Percentiles rank a stretch among this genome's conserved stretches.
Evolutionary conservation across 192 early-diverging fungal genomes (phyloP).

Genomic region (Podila verticillata): DNA sequence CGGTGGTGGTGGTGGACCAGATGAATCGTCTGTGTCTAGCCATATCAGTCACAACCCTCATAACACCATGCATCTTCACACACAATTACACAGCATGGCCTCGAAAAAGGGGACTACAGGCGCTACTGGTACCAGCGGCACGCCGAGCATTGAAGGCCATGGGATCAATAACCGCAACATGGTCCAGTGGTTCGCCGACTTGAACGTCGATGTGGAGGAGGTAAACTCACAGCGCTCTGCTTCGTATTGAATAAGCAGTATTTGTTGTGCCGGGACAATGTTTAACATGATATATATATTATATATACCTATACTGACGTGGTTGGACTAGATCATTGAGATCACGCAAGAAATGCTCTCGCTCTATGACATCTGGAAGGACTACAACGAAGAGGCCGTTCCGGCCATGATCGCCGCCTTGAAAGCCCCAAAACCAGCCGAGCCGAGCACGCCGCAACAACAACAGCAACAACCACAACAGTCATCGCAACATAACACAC

Average conservation of each 20-base stretch:
- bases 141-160: constrained; percentile 24
- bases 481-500: background rate
- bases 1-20: background rate
- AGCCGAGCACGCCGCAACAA: background rate
- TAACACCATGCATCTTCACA: constrained; percentile 29
- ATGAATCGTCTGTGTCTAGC: background rate
- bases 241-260: background rate
- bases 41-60: constrained; percentile 17
- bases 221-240: constrained; percentile 32
- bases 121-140: background rate
- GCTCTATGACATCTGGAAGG: constrained; percentile 75
- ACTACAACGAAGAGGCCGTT: constrained; percentile 68
- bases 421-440: constrained; percentile 18
- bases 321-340: constrained; percentile 63
- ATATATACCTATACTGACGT: background rate
- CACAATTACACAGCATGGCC: constrained; percentile 30
- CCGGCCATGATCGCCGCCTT: constrained; percentile 56
- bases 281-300: background rate
- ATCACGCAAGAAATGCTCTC: constrained; percentile 81
- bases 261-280: background rate
- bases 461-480: constrained; percentile 11
- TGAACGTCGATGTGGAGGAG: constrained; percentile 84
- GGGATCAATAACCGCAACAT: constrained; percentile 66
- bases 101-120: constrained; percentile 11
- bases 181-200: constrained; percentile 80